phyloP scores from a whole-genome alignment of 2,329 filamentous ascomycete genomes.

The Colletotrichum liriopes region DNA sequence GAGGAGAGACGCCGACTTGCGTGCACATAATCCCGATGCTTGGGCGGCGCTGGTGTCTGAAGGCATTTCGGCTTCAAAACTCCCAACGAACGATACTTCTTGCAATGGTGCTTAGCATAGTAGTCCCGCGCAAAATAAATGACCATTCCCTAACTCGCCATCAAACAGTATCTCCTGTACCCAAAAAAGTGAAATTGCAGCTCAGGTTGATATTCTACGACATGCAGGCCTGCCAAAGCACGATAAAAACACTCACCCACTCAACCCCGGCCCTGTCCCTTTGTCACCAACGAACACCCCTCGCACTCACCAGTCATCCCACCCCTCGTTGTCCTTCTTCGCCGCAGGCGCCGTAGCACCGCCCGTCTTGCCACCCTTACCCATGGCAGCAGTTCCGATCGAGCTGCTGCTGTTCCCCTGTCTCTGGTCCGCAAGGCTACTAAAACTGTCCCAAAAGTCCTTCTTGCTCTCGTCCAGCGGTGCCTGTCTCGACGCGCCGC shows the following conservation, averaged over 20 bases:
- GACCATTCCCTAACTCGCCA: not conserved
- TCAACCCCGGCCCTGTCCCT: constrained; percentile 37
- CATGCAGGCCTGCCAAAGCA: constrained; percentile 37
- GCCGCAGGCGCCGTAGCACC: constrained; percentile 51
- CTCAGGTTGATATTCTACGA: constrained; percentile 35
- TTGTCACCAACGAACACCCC: not conserved
- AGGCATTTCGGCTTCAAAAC: constrained; percentile 3
- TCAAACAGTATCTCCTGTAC: not conserved
- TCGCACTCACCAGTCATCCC: constrained; percentile 74
- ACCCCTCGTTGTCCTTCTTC: constrained; percentile 71
- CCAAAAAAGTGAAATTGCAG: constrained; percentile 29
- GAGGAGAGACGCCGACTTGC: constrained; percentile 22
- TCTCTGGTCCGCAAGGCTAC: constrained; percentile 74
- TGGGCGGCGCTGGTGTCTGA: not conserved
- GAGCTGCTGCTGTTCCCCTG: constrained; percentile 61
- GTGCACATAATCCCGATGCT: constrained; percentile 8
- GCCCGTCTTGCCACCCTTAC: constrained; percentile 63
- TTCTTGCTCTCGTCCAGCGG: constrained; percentile 77
- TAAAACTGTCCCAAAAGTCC: constrained; percentile 95
- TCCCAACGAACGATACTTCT: not conserved
- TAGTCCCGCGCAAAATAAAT: not conserved
- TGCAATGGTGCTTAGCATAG: not conserved
- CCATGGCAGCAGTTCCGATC: constrained; percentile 74
- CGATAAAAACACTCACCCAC: constrained; percentile 31
- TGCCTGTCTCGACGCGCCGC: constrained; percentile 52